phyloP scores from a whole-genome alignment of 208 protist species.

The Endotrypanum monterogeii region DNA sequence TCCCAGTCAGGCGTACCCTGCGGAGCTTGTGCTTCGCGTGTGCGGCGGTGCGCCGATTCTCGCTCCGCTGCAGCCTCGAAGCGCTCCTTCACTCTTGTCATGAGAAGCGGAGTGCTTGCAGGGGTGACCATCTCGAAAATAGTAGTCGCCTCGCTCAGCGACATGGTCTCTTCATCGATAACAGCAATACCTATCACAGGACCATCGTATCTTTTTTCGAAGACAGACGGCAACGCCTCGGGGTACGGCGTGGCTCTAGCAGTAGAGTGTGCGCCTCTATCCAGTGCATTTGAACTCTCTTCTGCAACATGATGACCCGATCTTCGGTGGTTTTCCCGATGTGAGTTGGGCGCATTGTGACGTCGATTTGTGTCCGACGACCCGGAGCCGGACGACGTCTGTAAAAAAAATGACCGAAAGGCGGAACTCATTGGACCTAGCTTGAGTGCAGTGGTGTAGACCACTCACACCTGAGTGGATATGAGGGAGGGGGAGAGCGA shows the following conservation, averaged over 20 bases:
- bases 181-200: slow-evolving; percentile 30
- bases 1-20: background rate
- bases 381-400: background rate
- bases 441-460: background rate
- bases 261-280: background rate
- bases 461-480: background rate
- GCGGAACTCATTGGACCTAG: background rate
- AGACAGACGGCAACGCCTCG: slow-evolving; percentile 18
- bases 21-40: background rate
- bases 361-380: background rate
- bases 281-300: background rate
- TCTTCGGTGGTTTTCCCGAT: background rate
- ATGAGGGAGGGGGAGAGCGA: too few species aligned
- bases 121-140: slow-evolving; percentile 24
- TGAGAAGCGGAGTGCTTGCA: slow-evolving; percentile 12
- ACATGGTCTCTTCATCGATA: slow-evolving; percentile 16
- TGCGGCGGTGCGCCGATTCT: background rate
- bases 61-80: slow-evolving; percentile 20
- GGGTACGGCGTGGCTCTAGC: slow-evolving; percentile 10
- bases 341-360: background rate
- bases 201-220: slow-evolving; percentile 10
- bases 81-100: slow-evolving; percentile 19
- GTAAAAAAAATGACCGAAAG: background rate
- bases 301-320: background rate
- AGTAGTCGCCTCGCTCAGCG: slow-evolving; percentile 4